These are phyloP conservation scores for Pichia sp. DNA, from an alignment of 1,139 yeast genomes.

Conservation along the genomic window DNA sequence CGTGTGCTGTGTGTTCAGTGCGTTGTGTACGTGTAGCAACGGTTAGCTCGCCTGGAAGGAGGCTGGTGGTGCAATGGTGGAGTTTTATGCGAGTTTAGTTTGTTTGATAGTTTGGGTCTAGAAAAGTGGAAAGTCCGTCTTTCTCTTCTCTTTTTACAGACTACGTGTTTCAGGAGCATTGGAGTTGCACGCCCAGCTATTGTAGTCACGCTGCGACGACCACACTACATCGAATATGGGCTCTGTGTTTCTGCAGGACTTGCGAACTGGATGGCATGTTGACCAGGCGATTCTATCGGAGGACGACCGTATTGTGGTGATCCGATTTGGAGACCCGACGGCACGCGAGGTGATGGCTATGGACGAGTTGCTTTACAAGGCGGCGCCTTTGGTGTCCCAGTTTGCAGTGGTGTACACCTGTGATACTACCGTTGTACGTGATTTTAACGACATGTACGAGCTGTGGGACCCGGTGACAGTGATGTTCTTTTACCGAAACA, in stretches of 20 bases:
- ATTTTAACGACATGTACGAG: conserved; percentile 90
- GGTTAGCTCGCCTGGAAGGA: too few relatives aligned
- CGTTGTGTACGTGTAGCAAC: too few relatives aligned
- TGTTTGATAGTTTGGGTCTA: too few relatives aligned
- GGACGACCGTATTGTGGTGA: conserved; percentile 79
- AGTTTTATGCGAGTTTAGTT: too few relatives aligned
- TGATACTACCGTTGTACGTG: conserved; percentile 84
- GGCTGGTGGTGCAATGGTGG: too few relatives aligned
- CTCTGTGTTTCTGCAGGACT: conserved; percentile 6
- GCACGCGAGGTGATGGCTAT: conserved; percentile 80
- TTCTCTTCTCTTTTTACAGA: too few relatives aligned
- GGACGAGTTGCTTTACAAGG: conserved; percentile 76
- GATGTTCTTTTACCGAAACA: conserved; percentile 90
- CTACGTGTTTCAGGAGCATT: too few relatives aligned
- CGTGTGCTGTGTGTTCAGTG: too few relatives aligned
- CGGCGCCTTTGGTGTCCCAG: conserved; percentile 79
- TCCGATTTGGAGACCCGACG: conserved; percentile 78
- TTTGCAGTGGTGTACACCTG: conserved; percentile 86
- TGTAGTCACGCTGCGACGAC: too few relatives aligned
- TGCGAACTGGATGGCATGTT: conserved; percentile 93
- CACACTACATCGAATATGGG: too few relatives aligned
- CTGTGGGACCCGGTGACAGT: conserved; percentile 83
- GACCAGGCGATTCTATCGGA: conserved; percentile 90
- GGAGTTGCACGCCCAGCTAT: too few relatives aligned
- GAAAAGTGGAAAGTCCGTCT: too few relatives aligned